Conservation (phyloP, 257 asterid species). For the Penstemon newberryi region DNA sequence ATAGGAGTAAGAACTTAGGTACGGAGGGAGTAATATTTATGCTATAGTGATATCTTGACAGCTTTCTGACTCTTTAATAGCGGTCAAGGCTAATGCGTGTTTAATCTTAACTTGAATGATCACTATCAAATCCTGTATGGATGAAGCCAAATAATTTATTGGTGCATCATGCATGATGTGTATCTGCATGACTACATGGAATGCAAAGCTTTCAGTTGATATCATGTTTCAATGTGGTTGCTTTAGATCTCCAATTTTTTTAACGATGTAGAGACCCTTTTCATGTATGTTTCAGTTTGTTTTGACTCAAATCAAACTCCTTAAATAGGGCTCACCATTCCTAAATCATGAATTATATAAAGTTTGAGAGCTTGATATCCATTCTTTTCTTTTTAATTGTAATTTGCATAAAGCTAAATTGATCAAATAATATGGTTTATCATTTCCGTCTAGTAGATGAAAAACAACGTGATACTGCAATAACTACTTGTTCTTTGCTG, state of each 20-base stretch:
- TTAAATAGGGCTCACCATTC: neutral
- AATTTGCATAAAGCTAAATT: neutral
- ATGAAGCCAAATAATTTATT: neutral
- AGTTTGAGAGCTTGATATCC: no score
- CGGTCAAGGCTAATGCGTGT: slow-evolving; percentile 26
- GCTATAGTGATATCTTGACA: slow-evolving; percentile 19
- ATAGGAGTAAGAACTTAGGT: no score
- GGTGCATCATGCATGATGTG: slow-evolving; percentile 6
- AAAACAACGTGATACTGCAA: neutral
- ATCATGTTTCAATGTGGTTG: neutral
- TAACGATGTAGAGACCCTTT: no score
- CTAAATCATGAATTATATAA: no score
- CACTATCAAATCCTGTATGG: slow-evolving; percentile 4
- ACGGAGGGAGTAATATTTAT: slow-evolving; percentile 1
- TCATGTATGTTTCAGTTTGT: neutral
- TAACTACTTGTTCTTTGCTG: neutral
- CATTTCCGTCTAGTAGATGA: slow-evolving; percentile 11
- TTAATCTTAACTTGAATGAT: slow-evolving; percentile 11
- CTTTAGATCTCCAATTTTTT: no score
- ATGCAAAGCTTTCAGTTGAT: neutral
- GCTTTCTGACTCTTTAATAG: slow-evolving; percentile 19
- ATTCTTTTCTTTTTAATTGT: no score
- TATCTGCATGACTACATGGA: neutral
- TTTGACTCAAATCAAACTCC: neutral
- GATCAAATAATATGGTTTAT: slow-evolving; percentile 22